Percentiles rank a stretch among this genome's conserved stretches.
These are phyloP conservation scores for Pisolithus sp. DNA, from an alignment of 768 basidiomycete species.

Conservation along the genomic window DNA sequence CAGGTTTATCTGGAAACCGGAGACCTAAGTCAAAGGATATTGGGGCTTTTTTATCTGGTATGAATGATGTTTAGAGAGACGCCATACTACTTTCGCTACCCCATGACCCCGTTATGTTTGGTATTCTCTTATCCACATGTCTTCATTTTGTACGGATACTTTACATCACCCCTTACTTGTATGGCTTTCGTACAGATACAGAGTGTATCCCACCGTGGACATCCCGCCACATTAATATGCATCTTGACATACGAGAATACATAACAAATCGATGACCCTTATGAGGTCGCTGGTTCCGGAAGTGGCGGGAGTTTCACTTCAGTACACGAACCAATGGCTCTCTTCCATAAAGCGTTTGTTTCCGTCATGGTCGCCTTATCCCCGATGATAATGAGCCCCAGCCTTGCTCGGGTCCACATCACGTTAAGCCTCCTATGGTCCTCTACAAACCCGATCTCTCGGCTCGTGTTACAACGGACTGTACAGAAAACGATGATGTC, in stretches of 20 bases:
- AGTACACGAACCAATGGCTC: slow-evolving; percentile 35
- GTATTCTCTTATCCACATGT: neutral
- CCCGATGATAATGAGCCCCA: slow-evolving; percentile 57
- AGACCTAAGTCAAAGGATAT: slow-evolving; percentile 32
- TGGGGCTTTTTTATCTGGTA: slow-evolving; percentile 36
- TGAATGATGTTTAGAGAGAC: slow-evolving; percentile 25
- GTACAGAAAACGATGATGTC: slow-evolving; percentile 62
- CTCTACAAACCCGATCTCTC: slow-evolving; percentile 61
- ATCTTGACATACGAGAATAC: neutral
- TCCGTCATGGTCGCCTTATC: slow-evolving; percentile 43
- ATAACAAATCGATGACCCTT: neutral
- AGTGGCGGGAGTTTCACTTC: slow-evolving; percentile 17
- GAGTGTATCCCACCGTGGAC: neutral
- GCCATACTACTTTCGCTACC: neutral
- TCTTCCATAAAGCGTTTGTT: slow-evolving; percentile 42
- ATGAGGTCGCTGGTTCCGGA: neutral
- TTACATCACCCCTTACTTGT: neutral
- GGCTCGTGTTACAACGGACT: slow-evolving; percentile 52
- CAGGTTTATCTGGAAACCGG: slow-evolving; percentile 28
- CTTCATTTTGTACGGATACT: neutral
- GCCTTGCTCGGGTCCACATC: slow-evolving; percentile 60
- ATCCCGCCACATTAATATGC: neutral
- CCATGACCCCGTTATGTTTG: neutral
- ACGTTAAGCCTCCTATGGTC: slow-evolving; percentile 58
- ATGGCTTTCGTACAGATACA: neutral